These are phyloP conservation scores for Hanseniaspora osmophila DNA, from an alignment of 805 yeast species.

Conservation along the genomic window DNA sequence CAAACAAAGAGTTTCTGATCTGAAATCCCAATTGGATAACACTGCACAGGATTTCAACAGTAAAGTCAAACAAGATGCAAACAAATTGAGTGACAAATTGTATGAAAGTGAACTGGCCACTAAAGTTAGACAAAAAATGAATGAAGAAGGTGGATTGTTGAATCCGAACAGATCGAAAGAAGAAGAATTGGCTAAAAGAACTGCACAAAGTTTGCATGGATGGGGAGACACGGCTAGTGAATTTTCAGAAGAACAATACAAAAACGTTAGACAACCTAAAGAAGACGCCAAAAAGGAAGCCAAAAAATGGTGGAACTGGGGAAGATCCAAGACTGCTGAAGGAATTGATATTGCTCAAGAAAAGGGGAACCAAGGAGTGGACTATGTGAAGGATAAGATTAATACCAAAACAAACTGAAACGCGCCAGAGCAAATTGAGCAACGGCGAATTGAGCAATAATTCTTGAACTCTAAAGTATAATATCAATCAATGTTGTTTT, in stretches of 20 bases:
- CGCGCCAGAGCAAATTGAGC: too few species aligned
- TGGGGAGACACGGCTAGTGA: constrained; percentile 35
- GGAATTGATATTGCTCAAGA: not conserved
- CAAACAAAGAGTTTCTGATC: constrained; percentile 8
- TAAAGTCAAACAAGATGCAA: not conserved
- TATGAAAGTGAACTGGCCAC: not conserved
- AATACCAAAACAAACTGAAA: too few species aligned
- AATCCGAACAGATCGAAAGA: constrained; percentile 7
- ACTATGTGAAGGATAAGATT: constrained; percentile 3
- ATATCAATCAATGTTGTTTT: too few species aligned
- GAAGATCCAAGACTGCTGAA: constrained; percentile 6
- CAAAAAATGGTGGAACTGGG: constrained; percentile 17
- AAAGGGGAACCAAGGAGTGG: constrained; percentile 9
- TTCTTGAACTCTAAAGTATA: too few species aligned
- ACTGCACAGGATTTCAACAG: constrained; percentile 8
- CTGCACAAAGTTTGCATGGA: constrained; percentile 26
- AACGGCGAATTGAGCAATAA: too few species aligned
- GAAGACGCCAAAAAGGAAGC: constrained; percentile 20
- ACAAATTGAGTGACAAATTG: not conserved
- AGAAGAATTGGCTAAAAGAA: constrained; percentile 18
- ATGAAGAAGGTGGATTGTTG: constrained; percentile 6
- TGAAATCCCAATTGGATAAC: constrained; percentile 12
- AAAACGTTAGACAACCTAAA: constrained; percentile 19
- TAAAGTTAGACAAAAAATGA: not conserved
- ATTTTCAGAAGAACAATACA: constrained; percentile 29